Conservation (phyloP, 805 yeast genomes). For the Dipodascopsis uninucleata region DNA sequence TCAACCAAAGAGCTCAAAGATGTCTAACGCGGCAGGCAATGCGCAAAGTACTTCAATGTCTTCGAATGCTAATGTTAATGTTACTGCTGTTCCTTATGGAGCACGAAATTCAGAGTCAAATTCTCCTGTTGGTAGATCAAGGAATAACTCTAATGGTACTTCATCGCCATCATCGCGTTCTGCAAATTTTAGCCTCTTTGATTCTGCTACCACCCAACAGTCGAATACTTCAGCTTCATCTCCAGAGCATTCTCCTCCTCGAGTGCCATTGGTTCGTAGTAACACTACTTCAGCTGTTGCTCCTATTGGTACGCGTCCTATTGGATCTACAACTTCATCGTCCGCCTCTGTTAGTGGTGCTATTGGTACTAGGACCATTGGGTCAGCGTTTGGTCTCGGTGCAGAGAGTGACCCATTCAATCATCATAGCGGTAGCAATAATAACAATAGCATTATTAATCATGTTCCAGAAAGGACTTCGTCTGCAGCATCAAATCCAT, state of each 20-base stretch:
- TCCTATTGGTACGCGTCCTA: constrained; percentile 28
- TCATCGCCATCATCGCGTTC: constrained; percentile 29
- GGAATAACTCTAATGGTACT: constrained; percentile 28
- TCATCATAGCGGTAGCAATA: too few relatives aligned
- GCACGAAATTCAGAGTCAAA: constrained; percentile 10
- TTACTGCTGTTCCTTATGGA: neutral
- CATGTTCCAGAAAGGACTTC: constrained; percentile 23
- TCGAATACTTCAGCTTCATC: constrained; percentile 25
- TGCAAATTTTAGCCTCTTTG: constrained; percentile 28
- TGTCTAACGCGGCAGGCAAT: neutral
- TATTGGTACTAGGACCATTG: constrained; percentile 19
- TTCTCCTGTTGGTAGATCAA: constrained; percentile 21
- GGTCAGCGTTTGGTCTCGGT: constrained; percentile 21
- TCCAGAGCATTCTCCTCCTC: constrained; percentile 28
- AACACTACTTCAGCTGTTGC: constrained; percentile 26
- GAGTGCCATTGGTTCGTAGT: constrained; percentile 20
- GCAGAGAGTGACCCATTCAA: constrained; percentile 21
- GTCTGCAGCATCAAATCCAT: constrained; percentile 23
- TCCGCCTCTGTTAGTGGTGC: too few relatives aligned
- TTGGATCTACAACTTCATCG: neutral
- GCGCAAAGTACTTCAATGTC: neutral
- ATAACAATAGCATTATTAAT: too few relatives aligned
- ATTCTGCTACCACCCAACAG: constrained; percentile 18
- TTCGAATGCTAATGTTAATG: neutral
- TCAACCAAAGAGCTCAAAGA: neutral